phyloP scores from a whole-genome alignment of 768 basidiomycete genomes.

The Termitomyces sp. region DNA sequence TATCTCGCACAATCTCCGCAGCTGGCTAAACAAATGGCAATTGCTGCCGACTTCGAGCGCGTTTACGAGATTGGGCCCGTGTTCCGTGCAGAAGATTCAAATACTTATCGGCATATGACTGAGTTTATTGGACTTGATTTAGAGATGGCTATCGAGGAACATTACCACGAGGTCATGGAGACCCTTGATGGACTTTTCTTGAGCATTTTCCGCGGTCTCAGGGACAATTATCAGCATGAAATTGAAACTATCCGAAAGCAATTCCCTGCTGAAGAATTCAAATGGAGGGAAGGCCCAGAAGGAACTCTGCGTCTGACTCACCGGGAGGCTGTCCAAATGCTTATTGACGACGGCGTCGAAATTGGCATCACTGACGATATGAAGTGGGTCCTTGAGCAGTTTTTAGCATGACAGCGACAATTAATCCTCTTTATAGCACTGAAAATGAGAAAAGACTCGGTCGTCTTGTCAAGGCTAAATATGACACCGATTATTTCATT shows the following conservation, averaged over 20 bases:
- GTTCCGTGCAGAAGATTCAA: constrained; percentile 96
- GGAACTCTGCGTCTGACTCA: constrained; percentile 84
- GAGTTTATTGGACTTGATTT: constrained; percentile 99
- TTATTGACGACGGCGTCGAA: constrained; percentile 81
- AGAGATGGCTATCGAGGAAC: constrained; percentile 98
- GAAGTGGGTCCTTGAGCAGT: constrained; percentile 42
- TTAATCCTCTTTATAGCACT: constrained; percentile 48
- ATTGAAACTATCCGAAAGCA: constrained; percentile 78
- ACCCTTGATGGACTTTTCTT: constrained; percentile 84
- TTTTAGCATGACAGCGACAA: constrained; percentile 6
- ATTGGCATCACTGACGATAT: constrained; percentile 84
- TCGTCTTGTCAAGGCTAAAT: constrained; percentile 83
- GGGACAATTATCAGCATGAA: constrained; percentile 72
- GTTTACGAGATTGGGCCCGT: constrained; percentile 97
- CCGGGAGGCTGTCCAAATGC: constrained; percentile 80
- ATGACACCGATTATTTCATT: constrained; percentile 98
- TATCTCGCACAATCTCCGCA: constrained; percentile 97
- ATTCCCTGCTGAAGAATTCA: constrained; percentile 95
- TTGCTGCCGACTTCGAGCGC: constrained; percentile 96
- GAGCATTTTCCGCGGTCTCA: constrained; percentile 79
- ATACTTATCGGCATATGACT: constrained; percentile 96
- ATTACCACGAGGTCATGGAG: constrained; percentile 97
- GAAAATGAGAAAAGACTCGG: constrained; percentile 95
- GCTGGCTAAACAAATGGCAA: constrained; percentile 98
- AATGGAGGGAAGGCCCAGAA: constrained; percentile 86